Base-by-base conservation (phyloP, 2,329 filamentous ascomycete genomes). In the Cadophora gregata region DNA sequence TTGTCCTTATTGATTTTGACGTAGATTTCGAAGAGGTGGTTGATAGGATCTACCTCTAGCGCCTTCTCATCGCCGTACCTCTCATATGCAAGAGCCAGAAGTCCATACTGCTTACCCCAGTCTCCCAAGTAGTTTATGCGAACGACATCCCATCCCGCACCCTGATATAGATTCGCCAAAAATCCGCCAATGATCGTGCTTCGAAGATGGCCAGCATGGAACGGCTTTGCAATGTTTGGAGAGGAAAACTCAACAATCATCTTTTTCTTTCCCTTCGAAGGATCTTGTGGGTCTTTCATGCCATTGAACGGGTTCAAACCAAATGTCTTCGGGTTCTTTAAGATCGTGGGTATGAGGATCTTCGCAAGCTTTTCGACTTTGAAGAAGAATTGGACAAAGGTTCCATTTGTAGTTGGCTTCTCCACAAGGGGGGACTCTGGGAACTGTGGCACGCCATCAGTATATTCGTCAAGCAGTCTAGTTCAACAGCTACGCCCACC, bases 211-310 rank as follows among this genome's bases (percentile, higher is more conserved):
- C 88, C 89, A 25, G 89, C 89, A 75, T 92, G 88, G 79, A 93
- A 93, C 25, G 90, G 92, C 80, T 95, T 95, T 55, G 92, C 92
- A 67, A 96, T 93, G 77, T 96, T 96, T 60, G 93, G 92, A 8
- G 90, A 93, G 8, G 90, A 93, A 79, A 95, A 96, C 75, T 96
- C 92, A 73, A 96, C 86, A 61, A 96, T 86, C 53, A 90, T 84
- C 74, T 78, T 80, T 74, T 82, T 83, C 68, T 73, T 73, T 33
- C 80, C 80, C 53, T 80, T 78, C 14, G 77, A 83, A 8, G 87
- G 83, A 75, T 92, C 85, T 25, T 82, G 80, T 45, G 85, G 83
- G 75, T 93, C 88, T 70, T 83, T 84, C 42, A 90, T 80, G 8
- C 89, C 90, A 38, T 87, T 78, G 65, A 81, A 81, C 27, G 80